Percentiles rank a stretch among this genome's conserved stretches.
phyloP scores from a whole-genome alignment of 805 yeast species.

The Sugiyamaella valdiviana region DNA sequence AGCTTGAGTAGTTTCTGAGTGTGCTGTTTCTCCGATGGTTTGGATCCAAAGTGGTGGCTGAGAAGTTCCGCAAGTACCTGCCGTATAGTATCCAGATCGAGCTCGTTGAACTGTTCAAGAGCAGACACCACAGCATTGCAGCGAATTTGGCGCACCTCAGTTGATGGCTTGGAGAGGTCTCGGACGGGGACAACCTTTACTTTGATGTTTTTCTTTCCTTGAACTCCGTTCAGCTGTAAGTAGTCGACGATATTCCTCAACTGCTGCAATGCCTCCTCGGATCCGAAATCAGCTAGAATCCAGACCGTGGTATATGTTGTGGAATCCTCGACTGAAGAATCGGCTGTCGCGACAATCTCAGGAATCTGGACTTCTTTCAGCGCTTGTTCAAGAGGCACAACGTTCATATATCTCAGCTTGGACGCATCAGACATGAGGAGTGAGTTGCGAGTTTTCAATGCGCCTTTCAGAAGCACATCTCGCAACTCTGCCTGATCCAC shows the following conservation, averaged over 20 bases:
- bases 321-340: not conserved
- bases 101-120: not conserved
- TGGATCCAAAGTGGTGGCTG: constrained; percentile 1
- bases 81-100: not conserved
- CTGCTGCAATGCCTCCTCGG: constrained; percentile 38
- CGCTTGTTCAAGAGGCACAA: constrained; percentile 3
- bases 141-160: not conserved
- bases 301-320: constrained; percentile 36
- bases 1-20: not conserved
- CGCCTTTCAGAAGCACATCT: not conserved
- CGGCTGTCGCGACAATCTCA: not conserved
- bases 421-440: not conserved
- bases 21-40: not conserved
- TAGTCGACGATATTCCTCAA: constrained; percentile 34
- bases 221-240: constrained; percentile 7
- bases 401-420: not conserved
- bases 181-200: constrained; percentile 10
- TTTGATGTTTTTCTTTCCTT: constrained; percentile 4
- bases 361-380: not conserved
- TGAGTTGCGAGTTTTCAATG: not conserved
- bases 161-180: not conserved
- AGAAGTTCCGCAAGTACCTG: constrained; percentile 1
- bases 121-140: not conserved
- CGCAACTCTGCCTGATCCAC: constrained; percentile 4
- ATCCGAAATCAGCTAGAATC: constrained; percentile 52